Evolutionary conservation across 306 rosid genomes (phyloP).

Genomic region (Heteromeles arbutifolia): DNA sequence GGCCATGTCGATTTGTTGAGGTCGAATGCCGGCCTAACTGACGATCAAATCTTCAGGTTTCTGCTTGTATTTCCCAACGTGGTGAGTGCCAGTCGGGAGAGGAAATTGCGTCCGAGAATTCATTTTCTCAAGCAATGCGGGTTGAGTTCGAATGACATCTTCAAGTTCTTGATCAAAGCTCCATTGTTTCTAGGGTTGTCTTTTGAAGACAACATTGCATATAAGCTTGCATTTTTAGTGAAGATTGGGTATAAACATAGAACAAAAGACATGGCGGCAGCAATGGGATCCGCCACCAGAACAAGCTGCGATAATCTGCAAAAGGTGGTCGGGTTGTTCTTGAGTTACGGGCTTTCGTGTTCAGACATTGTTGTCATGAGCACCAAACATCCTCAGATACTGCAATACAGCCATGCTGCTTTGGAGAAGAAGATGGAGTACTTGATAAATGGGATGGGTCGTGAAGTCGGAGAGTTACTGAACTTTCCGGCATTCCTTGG

Average conservation of each 20-base stretch:
- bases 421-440: constrained; percentile 67
- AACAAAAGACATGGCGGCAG: constrained; percentile 58
- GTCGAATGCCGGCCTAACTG: constrained; percentile 51
- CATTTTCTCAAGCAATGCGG: constrained; percentile 75
- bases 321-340: constrained; percentile 47
- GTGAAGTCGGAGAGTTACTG: constrained; percentile 56
- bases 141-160: constrained; percentile 47
- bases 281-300: constrained; percentile 53
- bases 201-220: constrained; percentile 44
- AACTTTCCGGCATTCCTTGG: constrained; percentile 78
- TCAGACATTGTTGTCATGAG: constrained; percentile 64
- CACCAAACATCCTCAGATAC: constrained; percentile 71
- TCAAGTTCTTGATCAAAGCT: constrained; percentile 65
- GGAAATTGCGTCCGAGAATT: constrained; percentile 67
- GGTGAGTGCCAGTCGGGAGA: constrained; percentile 58
- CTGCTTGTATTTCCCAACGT: constrained; percentile 49
- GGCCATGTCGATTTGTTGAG: constrained; percentile 52
- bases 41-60: constrained; percentile 51
- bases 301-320: constrained; percentile 67
- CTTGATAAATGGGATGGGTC: constrained; percentile 62
- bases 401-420: constrained; percentile 54
- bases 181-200: constrained; percentile 62
- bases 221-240: constrained; percentile 53
- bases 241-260: constrained; percentile 66
- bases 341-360: constrained; percentile 53